Percentiles rank a stretch among this genome's conserved stretches.
Evolutionary conservation across 2,329 filamentous ascomycete species (phyloP).

Genomic region (Aspergillus carbonarius): DNA sequence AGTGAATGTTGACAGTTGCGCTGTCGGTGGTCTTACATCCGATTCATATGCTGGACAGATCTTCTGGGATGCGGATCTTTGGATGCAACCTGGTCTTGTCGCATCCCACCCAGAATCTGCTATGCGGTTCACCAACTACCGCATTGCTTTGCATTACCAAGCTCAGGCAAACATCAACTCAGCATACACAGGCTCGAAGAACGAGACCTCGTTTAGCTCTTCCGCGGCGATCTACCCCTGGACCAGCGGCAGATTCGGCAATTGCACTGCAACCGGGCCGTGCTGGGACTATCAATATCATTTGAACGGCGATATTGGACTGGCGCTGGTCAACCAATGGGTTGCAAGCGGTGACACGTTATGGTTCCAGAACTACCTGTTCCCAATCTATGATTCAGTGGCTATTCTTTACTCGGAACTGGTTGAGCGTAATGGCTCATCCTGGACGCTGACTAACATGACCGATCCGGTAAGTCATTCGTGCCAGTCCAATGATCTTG

Average conservation of each 20-base stretch:
- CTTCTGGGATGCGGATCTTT: slow-evolving; percentile 68
- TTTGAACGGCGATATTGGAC: slow-evolving; percentile 67
- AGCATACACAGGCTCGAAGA: slow-evolving; percentile 59
- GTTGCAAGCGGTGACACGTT: slow-evolving; percentile 59
- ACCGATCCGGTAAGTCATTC: slow-evolving; percentile 62
- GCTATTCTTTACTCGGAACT: slow-evolving; percentile 63
- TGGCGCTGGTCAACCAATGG: slow-evolving; percentile 62
- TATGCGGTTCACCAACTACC: slow-evolving; percentile 64
- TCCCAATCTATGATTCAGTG: slow-evolving; percentile 64
- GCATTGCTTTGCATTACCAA: slow-evolving; percentile 58
- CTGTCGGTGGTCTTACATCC: slow-evolving; percentile 66
- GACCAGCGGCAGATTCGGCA: slow-evolving; percentile 66
- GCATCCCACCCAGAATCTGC: slow-evolving; percentile 62
- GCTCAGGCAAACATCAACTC: slow-evolving; percentile 60
- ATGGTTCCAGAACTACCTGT: slow-evolving; percentile 56
- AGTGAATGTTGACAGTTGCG: slow-evolving; percentile 62
- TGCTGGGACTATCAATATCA: slow-evolving; percentile 74
- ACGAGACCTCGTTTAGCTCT: slow-evolving; percentile 56
- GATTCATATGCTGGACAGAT: slow-evolving; percentile 66
- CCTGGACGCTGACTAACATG: slow-evolving; percentile 59
- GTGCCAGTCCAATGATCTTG: not conserved
- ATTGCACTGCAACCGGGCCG: slow-evolving; percentile 63
- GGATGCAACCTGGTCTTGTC: slow-evolving; percentile 67
- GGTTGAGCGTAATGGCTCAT: slow-evolving; percentile 59
- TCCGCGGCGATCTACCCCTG: slow-evolving; percentile 65